These are phyloP conservation scores for Ampelocalamus luodianensis DNA, from an alignment of 176 grass and related monocot species.

Conservation along the genomic window DNA sequence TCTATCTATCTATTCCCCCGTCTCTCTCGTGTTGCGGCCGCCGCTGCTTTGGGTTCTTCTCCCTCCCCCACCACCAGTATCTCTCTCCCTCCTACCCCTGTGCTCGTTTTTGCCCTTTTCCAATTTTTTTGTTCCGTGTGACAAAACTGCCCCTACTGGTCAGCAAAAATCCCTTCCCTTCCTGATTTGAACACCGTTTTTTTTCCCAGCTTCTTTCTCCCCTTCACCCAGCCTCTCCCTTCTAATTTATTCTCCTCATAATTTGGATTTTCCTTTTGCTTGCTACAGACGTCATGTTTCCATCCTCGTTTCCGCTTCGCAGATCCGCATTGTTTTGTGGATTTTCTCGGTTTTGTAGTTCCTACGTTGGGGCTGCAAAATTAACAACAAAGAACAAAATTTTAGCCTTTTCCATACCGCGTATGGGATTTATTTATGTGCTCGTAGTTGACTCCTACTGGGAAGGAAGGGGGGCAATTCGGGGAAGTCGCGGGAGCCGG, in stretches of 20 bases:
- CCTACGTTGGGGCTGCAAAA: background rate
- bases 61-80: conserved; percentile 21
- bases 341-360: background rate
- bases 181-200: background rate
- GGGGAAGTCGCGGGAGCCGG: background rate
- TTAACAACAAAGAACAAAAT: background rate
- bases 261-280: background rate
- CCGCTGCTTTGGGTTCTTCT: conserved; percentile 53
- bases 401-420: background rate
- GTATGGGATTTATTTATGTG: background rate
- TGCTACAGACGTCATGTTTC: background rate
- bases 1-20: background rate
- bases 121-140: conserved; percentile 8
- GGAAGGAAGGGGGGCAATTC: background rate
- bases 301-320: background rate
- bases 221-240: background rate
- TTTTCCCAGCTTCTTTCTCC: background rate
- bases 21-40: conserved; percentile 7
- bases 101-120: background rate
- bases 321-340: conserved; percentile 48
- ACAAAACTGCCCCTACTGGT: conserved; percentile 47
- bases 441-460: conserved; percentile 44
- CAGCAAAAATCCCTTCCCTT: conserved; percentile 39
- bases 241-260: background rate
- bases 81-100: conserved; percentile 24